A percentile compares a stretch with the other conserved stretches of the same genome.
These are phyloP conservation scores for Colletotrichum siamense DNA, from an alignment of 2,329 filamentous ascomycete species.

Conservation along the genomic window DNA sequence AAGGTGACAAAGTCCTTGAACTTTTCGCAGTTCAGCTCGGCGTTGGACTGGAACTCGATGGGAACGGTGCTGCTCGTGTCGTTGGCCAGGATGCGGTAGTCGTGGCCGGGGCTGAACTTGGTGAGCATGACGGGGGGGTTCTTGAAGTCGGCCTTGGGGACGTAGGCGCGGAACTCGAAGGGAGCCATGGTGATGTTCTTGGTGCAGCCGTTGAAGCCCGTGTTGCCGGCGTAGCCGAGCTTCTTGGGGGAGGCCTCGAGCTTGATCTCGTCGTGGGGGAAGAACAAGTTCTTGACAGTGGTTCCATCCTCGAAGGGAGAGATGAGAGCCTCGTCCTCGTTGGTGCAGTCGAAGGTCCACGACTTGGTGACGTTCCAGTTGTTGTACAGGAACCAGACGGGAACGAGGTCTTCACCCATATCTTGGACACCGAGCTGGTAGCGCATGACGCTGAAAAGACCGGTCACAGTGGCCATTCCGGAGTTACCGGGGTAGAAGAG, in stretches of 20 bases:
- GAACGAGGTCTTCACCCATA: conserved; percentile 53
- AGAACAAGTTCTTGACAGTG: conserved; percentile 68
- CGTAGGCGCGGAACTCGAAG: conserved; percentile 66
- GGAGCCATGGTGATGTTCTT: conserved; percentile 54
- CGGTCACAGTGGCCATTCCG: conserved; percentile 56
- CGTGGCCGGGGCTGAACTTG: conserved; percentile 65
- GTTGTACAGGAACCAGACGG: conserved; percentile 58
- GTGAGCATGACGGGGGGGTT: conserved; percentile 63
- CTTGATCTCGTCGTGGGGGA: conserved; percentile 61
- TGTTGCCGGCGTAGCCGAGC: conserved; percentile 53
- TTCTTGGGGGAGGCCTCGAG: conserved; percentile 49
- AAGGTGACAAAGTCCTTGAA: conserved; percentile 55
- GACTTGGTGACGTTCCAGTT: conserved; percentile 53
- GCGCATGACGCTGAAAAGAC: conserved; percentile 66
- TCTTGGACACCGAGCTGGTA: conserved; percentile 41
- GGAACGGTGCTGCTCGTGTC: conserved; percentile 21
- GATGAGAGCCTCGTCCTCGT: conserved; percentile 52
- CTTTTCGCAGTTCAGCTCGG: conserved; percentile 63
- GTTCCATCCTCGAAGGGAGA: conserved; percentile 60
- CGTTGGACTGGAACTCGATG: conserved; percentile 64
- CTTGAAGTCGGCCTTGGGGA: conserved; percentile 55
- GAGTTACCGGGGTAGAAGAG: conserved; percentile 55
- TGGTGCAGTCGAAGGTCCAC: conserved; percentile 62
- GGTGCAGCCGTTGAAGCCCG: conserved; percentile 60
- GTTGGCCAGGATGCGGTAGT: conserved; percentile 57